A percentile compares a stretch with the other conserved stretches of the same genome.
phyloP scores from a whole-genome alignment of 805 yeast genomes.

The Citeromyces nyonsensis region DNA sequence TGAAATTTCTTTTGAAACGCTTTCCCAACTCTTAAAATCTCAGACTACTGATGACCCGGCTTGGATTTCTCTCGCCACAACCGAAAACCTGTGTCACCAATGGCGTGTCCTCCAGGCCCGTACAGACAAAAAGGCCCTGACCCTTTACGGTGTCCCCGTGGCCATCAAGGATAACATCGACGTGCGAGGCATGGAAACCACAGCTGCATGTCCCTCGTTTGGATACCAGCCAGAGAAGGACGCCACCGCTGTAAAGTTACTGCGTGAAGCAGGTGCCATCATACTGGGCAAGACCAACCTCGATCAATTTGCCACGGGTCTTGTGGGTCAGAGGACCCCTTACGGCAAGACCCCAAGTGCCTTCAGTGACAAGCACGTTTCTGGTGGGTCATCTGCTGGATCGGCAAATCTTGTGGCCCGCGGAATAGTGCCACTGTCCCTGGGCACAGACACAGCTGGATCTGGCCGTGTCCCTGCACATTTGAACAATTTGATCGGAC shows the following conservation, averaged over 20 bases:
- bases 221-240: slow-evolving; percentile 55
- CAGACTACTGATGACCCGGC: slow-evolving; percentile 58
- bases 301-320: slow-evolving; percentile 96
- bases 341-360: slow-evolving; percentile 82
- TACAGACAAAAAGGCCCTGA: slow-evolving; percentile 33
- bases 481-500: slow-evolving; percentile 78
- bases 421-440: slow-evolving; percentile 77
- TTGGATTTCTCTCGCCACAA: slow-evolving; percentile 73
- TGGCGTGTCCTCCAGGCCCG: slow-evolving; percentile 62
- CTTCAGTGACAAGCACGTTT: slow-evolving; percentile 61
- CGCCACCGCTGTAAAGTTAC: slow-evolving; percentile 57
- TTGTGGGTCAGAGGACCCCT: slow-evolving; percentile 91
- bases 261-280: slow-evolving; percentile 85
- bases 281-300: slow-evolving; percentile 87
- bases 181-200: slow-evolving; percentile 65
- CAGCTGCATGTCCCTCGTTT: slow-evolving; percentile 91
- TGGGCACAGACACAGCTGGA: slow-evolving; percentile 97
- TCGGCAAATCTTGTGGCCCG: slow-evolving; percentile 86
- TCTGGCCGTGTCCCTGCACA: slow-evolving; percentile 97
- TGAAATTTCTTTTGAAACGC: slow-evolving; percentile 35
- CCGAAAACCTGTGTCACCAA: slow-evolving; percentile 53
- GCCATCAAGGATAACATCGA: slow-evolving; percentile 95
- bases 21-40: slow-evolving; percentile 27
- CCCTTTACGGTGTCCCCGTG: slow-evolving; percentile 86
- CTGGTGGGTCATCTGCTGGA: slow-evolving; percentile 95